phyloP scores from a whole-genome alignment of 495 filamentous ascomycete species.

The Penicillium turbatum region DNA sequence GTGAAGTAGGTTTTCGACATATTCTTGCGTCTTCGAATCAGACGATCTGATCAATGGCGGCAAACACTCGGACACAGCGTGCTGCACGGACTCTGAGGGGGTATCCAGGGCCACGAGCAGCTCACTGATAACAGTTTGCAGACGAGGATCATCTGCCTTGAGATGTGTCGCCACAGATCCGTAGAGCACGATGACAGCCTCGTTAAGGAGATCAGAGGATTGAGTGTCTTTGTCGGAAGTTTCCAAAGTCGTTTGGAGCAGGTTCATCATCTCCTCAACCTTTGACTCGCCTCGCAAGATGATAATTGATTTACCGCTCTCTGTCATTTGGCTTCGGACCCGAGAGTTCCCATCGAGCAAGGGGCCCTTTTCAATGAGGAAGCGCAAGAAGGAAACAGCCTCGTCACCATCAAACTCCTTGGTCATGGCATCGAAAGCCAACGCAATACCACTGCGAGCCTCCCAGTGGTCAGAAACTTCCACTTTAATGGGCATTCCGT shows the following conservation, averaged over 20 bases:
- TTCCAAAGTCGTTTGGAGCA: slow-evolving; percentile 80
- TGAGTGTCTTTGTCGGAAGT: slow-evolving; percentile 73
- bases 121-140: slow-evolving; percentile 79
- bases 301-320: slow-evolving; percentile 79
- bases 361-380: slow-evolving; percentile 79
- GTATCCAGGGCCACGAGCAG: slow-evolving; percentile 83
- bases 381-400: slow-evolving; percentile 72
- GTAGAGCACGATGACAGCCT: slow-evolving; percentile 95
- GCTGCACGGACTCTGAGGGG: slow-evolving; percentile 95
- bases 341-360: slow-evolving; percentile 70
- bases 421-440: slow-evolving; percentile 79
- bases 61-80: slow-evolving; percentile 88
- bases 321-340: slow-evolving; percentile 88
- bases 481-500: slow-evolving; percentile 84
- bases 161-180: slow-evolving; percentile 88
- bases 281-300: slow-evolving; percentile 69
- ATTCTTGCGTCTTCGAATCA: slow-evolving; percentile 67
- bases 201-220: slow-evolving; percentile 80
- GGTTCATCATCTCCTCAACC: slow-evolving; percentile 86
- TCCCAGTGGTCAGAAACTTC: slow-evolving; percentile 88
- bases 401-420: slow-evolving; percentile 59
- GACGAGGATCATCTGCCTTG: slow-evolving; percentile 71
- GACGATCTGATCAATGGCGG: slow-evolving; percentile 82
- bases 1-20: slow-evolving; percentile 75
- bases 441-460: slow-evolving; percentile 76